Evolutionary conservation across 2,329 filamentous ascomycete species (phyloP).

Genomic region (Onygenales sp.): DNA sequence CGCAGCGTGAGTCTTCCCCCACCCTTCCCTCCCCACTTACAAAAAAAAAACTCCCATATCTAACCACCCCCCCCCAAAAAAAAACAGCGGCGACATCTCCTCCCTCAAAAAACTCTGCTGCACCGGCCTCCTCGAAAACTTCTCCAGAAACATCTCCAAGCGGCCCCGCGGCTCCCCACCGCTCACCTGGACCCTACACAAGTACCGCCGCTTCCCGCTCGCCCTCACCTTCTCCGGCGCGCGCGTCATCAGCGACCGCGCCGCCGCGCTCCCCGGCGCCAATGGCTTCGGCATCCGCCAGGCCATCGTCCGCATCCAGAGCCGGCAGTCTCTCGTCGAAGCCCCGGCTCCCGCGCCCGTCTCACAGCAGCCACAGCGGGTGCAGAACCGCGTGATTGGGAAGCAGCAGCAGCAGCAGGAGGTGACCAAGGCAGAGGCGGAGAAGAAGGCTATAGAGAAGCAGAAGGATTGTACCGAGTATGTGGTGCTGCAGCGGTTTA

Average conservation of each 20-base stretch:
- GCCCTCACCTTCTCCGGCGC: constrained; percentile 27
- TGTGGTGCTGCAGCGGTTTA: constrained; percentile 40
- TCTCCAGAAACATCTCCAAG: constrained; percentile 24
- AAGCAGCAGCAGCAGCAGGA: neutral
- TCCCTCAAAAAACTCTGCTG: constrained; percentile 29
- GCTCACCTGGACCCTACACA: constrained; percentile 28
- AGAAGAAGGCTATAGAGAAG: constrained; percentile 18
- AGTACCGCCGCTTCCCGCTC: constrained; percentile 25
- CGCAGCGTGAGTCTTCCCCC: constrained; percentile 27
- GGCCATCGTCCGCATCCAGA: constrained; percentile 30
- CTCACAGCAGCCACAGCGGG: constrained; percentile 1
- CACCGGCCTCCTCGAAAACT: constrained; percentile 26
- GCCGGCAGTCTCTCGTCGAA: constrained; percentile 25
- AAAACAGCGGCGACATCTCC: constrained; percentile 25
- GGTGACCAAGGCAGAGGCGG: neutral
- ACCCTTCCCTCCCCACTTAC: neutral
- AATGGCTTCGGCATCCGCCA: constrained; percentile 30
- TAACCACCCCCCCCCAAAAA: constrained; percentile 12
- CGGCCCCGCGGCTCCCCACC: constrained; percentile 21
- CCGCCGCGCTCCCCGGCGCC: constrained; percentile 29
- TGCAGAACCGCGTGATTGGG: neutral
- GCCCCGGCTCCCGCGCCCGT: constrained; percentile 8
- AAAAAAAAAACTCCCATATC: constrained; percentile 9
- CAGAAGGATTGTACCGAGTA: constrained; percentile 40
- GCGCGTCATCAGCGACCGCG: constrained; percentile 33